Evolutionary conservation across 2,329 filamentous ascomycete species (phyloP).

Genomic region (Huntiella bhutanensis): DNA sequence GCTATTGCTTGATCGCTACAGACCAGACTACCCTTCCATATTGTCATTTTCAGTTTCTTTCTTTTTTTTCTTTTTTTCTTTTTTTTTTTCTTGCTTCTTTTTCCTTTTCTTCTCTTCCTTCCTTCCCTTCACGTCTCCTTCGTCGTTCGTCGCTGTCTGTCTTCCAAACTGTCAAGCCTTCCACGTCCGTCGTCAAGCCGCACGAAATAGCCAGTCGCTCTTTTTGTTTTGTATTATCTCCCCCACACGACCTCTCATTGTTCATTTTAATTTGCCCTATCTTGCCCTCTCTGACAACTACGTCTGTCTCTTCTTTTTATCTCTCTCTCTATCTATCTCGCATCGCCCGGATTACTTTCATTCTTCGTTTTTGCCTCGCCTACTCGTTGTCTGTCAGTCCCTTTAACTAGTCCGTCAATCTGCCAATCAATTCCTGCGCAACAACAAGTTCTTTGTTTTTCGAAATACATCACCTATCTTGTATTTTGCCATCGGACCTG

Average conservation of each 20-base stretch:
- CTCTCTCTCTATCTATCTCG: no score
- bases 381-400: no score
- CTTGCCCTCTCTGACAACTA: neutral
- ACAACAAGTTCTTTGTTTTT: no score
- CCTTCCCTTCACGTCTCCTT: neutral
- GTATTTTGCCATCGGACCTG: no score
- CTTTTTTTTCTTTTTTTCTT: neutral
- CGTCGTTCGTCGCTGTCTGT: neutral
- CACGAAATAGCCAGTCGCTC: neutral
- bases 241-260: no score
- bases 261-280: no score
- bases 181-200: neutral
- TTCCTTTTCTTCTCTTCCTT: neutral
- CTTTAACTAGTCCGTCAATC: no score
- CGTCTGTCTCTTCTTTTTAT: neutral
- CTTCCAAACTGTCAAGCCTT: neutral
- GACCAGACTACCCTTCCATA: neutral
- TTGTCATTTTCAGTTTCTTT: slow-evolving; percentile 1
- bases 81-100: neutral
- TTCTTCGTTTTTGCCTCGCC: no score
- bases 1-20: no score
- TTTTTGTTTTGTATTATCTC: neutral
- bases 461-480: no score
- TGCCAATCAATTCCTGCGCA: no score
- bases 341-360: no score